Base-by-base conservation (phyloP, 129 eudicot species). In the Escallonia herrerae region DNA sequence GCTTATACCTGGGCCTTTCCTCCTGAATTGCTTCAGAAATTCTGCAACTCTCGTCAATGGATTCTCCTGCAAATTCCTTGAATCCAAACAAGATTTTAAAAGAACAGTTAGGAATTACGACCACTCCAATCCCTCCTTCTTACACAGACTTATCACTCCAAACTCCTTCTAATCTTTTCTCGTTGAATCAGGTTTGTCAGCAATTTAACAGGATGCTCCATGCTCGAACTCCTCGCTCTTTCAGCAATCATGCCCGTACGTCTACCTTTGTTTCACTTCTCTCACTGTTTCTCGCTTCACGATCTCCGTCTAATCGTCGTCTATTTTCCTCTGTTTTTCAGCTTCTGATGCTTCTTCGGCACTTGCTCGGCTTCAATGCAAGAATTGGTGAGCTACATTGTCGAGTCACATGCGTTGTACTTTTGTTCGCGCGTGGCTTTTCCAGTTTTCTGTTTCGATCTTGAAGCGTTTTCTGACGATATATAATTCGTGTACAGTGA, bases 121-220 rank as follows among this genome's bases (percentile, higher is more conserved):
- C 33, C 33, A 22, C 33, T 22, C 33, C 33, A 22, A 0, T 22
- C 33, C 33, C 33, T 22, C 33, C 33, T 1, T 22, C 33, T 1
- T 22, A 22, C 33, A 22, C 33, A 22, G 1, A 22, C 33, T 22
- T 60, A 22, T 22, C 33, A 22, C 33, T 22, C 33, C 1, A 22
- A 12, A 8, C n/a, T 49, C 13, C 3, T n/a, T 38, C 33, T 64
- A 3, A 15, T 22, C 11, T 54, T 15, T 9, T 13, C 43, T 1
- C 43, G 15, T 54, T 39, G 13, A 22, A 2, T 67, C 86, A 94
- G 99, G 71, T 94, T 94, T 45, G 99, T 94, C 54, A 94, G 97
- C 86, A 84, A 86, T 69, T 75, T 94, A 71, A 80, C 78, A 9
- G 99, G 99, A 71, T 89, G 93, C 58, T 94, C 99, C 40, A 82